Percentiles rank a stretch among this genome's conserved stretches.
Evolutionary conservation across 2,329 filamentous ascomycete genomes (phyloP).

Genomic region (Colletotrichum limetticola): DNA sequence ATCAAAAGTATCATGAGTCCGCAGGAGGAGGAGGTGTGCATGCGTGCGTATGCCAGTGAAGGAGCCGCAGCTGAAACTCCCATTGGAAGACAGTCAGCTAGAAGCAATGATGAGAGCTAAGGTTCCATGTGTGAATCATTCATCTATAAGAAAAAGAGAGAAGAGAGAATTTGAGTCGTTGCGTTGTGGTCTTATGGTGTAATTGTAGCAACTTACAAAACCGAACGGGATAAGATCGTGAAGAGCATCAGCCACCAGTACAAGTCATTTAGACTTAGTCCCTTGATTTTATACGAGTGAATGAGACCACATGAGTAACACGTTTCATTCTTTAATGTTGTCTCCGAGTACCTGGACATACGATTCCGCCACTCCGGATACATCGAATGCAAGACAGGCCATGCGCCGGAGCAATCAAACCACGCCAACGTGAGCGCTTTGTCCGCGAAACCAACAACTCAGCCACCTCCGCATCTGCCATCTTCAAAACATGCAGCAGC

Average conservation of each 20-base stretch:
- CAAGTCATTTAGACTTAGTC: too few species aligned
- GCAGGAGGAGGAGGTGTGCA: too few species aligned
- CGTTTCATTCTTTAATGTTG: too few species aligned
- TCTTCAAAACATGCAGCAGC: neutral
- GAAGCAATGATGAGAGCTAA: neutral
- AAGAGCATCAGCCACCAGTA: too few species aligned
- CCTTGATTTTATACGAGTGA: too few species aligned
- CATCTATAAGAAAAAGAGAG: too few species aligned
- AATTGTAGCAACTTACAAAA: too few species aligned
- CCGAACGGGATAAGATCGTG: too few species aligned
- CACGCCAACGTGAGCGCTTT: neutral
- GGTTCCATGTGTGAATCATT: neutral
- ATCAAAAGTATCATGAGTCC: too few species aligned
- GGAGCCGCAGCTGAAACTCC: neutral
- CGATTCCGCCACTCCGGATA: neutral
- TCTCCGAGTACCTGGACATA: too few species aligned
- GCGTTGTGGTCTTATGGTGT: too few species aligned
- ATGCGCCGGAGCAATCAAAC: neutral
- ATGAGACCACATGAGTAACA: too few species aligned
- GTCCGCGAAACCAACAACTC: neutral
- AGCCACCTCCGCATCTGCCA: neutral
- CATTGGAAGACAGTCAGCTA: neutral
- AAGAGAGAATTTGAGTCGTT: neutral
- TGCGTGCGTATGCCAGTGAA: neutral
- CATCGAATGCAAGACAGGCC: neutral